Base-by-base conservation (phyloP, 2,329 filamentous ascomycete genomes). In the Cladosporium phlei region DNA sequence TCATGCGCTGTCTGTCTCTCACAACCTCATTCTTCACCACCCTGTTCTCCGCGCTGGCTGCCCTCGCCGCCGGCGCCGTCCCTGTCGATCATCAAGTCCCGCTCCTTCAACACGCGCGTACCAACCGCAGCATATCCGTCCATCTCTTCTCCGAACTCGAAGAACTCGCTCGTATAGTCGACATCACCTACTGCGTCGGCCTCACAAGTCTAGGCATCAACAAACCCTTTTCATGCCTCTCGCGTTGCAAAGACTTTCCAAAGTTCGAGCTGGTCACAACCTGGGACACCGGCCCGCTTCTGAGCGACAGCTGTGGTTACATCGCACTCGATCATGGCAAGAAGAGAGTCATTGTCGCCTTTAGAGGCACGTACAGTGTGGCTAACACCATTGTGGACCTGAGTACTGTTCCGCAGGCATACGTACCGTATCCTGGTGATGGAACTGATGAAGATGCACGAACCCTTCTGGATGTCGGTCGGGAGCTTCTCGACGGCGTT, bases 151-250 rank as follows among this genome's bases (percentile, higher is more conserved):
- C 78, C 49, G 83, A 87, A 14, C 80, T 98, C 11, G 89, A 96
- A 67, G 86, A 95, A 59, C 74, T 91, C 46, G 81, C 91, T n/a
- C 83, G 90, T 45, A 78, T 97, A 20, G 91, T 96, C 52, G 93
- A 98, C 65, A 93, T 97, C 50, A 75, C 88, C 38, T 97, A 97
- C 69, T 98, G 93, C 66, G 86, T 97, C 49, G 89, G 90, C 52
- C 83, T 78, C 4, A 84, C 86, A 0, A 90, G 89, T 9, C 78
- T 95, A 46, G 93, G 91, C 29, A 83, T 98, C 51, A 75, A 77
- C 39, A 82, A 83, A 55, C 93, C 93, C 0, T 98, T 98, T 65
- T 70, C 76, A 24, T 98, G 93, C 67, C 78, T 83, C 11, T 93
- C 86, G 49, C 85, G 87, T 55, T 98, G 93, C 69, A 72, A 73